Evolutionary conservation across 129 eudicot genomes (phyloP), one percentile per base, ranked within the genome.

Genomic region (Gnaphalium uliginosum): DNA sequence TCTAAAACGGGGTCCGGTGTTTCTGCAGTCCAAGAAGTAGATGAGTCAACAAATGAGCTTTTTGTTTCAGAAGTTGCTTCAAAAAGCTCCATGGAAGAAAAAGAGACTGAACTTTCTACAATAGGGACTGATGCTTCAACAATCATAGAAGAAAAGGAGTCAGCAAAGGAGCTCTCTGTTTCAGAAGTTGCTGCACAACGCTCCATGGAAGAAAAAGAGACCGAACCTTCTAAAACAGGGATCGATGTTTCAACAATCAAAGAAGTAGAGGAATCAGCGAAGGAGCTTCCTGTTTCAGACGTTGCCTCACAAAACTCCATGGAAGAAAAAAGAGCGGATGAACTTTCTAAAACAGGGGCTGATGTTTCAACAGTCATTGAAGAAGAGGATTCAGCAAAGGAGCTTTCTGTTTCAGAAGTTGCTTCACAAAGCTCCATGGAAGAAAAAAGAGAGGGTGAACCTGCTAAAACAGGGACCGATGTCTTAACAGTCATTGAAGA

Each of bases 171-270:
- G 30, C 27, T 60, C 17, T 60, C 33, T 2, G 41, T 59, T 24
- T 23, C 8, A 18, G 62, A 50, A n/a, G 24, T n/a, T 50, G 64
- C 63, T 48, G 39, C 35, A 50, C 62, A 63, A 59, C 59, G 56
- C 68, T 15, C 56, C 22, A 22, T 58, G 56, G 68, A 24, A 51
- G 41, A 73, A 59, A 60, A 18, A 22, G 68, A 73, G 23, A 35
- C 68, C 32, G 66, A 63, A 11, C 77, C 77, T 17, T 73, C 77
- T 23, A 63, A 30, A 58, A 35, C 61, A 27, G 39, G 1, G 13
- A 33, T 32, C 0, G 68, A 30, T 11, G 76, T 56, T 19, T 30
- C 11, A 5, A 57, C 48, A 6, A 22, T 57, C 2, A 43, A 33
- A 41, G 66, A 7, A 72, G 67, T 32, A n/a, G 54, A 8, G 13